phyloP scores from a whole-genome alignment of 495 filamentous ascomycete genomes.

The Hypoxylon trugodes region DNA sequence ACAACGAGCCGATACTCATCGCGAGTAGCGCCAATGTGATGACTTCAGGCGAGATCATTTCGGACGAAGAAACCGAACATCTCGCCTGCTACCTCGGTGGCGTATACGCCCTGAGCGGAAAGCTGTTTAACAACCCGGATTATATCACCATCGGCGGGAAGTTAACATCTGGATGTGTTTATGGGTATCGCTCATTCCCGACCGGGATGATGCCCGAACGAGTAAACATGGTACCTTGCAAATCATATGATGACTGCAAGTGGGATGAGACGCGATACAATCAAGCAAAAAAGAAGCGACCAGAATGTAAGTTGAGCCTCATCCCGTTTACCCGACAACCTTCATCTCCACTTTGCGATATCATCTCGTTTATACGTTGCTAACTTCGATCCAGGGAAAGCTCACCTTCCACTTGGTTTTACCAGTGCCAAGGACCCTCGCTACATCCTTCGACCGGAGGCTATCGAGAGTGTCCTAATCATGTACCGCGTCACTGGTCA shows the following conservation, averaged over 20 bases:
- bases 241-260: constrained; percentile 65
- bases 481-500: constrained; percentile 78
- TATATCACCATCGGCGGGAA: constrained; percentile 78
- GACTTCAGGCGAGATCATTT: constrained; percentile 35
- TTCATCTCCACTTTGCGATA: too few relatives aligned
- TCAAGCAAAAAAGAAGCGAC: constrained; percentile 36
- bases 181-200: constrained; percentile 77
- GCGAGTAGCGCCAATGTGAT: constrained; percentile 54
- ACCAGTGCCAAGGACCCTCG: constrained; percentile 51
- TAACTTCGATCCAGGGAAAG: constrained; percentile 24
- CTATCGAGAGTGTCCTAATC: constrained; percentile 75
- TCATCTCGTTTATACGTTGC: too few relatives aligned
- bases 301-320: constrained; percentile 38
- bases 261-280: constrained; percentile 74
- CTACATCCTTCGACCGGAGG: constrained; percentile 65
- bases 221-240: constrained; percentile 70
- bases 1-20: constrained; percentile 74
- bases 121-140: constrained; percentile 69
- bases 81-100: constrained; percentile 81
- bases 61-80: constrained; percentile 54
- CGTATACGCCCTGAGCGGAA: constrained; percentile 83
- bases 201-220: constrained; percentile 90
- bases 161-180: constrained; percentile 87
- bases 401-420: constrained; percentile 47
- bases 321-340: too few relatives aligned